Evolutionary conservation across 2,329 filamentous ascomycete genomes (phyloP), one percentile per base, ranked within the genome.

Genomic region (Pleurostoma richardsiae): DNA sequence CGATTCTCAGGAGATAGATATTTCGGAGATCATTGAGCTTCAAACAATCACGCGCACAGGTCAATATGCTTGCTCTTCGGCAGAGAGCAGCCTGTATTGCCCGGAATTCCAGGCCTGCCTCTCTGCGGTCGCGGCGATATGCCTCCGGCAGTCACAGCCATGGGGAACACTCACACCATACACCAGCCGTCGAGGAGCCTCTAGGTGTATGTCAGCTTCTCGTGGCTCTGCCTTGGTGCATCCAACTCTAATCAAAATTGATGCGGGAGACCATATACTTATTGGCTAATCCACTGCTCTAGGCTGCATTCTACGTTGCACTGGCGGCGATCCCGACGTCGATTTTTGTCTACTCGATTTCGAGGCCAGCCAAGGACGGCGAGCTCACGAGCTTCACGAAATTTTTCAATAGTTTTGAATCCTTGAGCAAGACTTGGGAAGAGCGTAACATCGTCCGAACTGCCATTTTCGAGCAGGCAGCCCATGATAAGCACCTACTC

Each of bases 401-500:
- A 59, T 70, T 73, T 65, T 64, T 81, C 52, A 54, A 62, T 56
- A 69, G 69, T 59, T 70, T 73, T 60, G 61, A 66, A 42, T 72
- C 74, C 58, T 68, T 71, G 60, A 65, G 67, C 52, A 68, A 72
- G 58, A 62, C 71, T 49, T 79, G 73, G 73, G 72, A 74, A 61
- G 62, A 68, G 52, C 74, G 74, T 62, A 81, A 80, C 60, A 61
- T 69, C 29, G 60, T 79, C 45, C 76, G 76, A 63, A 76, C 74
- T 39, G 69, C 71, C 46, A 63, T 72, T 27, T 57, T 75, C 53
- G 73, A 82, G 60, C 76, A 81, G 67, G 79, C 79, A 40, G 75
- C 74, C 40, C 74, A 70, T 59, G 78, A 82, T 66, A 76, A 72
- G 58, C 75, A 80, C 54, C 67, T 82, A 44, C 73, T 82, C 54